Evolutionary conservation across 2,329 filamentous ascomycete species (phyloP).

Genomic region (Chalaropsis ovoidea): DNA sequence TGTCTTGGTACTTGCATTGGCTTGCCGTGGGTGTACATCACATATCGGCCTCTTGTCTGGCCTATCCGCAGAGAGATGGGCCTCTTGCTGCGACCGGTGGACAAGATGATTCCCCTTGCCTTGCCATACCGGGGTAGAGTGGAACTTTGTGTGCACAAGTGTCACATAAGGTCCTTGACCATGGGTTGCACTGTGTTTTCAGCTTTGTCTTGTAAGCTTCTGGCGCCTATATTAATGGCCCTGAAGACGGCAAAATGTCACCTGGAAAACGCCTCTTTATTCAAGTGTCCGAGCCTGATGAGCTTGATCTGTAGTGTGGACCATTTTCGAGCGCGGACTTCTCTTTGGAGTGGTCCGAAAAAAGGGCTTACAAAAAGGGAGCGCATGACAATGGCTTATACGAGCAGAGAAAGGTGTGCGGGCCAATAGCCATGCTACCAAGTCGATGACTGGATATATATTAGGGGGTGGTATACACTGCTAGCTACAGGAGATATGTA

Average conservation of each 20-base stretch:
- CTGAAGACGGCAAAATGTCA: background rate
- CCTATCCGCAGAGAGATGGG: too few relatives aligned
- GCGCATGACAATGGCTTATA: too few relatives aligned
- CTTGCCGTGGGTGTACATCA: too few relatives aligned
- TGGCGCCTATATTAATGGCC: background rate
- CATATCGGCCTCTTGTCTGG: too few relatives aligned
- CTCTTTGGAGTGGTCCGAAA: background rate
- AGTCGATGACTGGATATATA: background rate
- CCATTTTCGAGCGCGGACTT: background rate
- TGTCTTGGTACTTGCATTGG: background rate
- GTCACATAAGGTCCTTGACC: background rate
- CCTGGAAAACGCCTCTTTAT: background rate
- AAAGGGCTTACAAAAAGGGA: background rate
- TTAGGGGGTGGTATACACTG: background rate
- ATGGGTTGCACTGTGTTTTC: background rate
- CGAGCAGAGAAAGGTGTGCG: background rate
- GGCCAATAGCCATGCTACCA: background rate
- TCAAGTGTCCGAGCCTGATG: too few relatives aligned
- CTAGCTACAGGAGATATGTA: background rate
- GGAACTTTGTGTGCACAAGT: background rate
- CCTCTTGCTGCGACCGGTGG: too few relatives aligned
- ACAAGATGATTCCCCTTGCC: too few relatives aligned
- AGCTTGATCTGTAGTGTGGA: background rate
- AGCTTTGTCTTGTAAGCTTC: constrained; percentile 9
- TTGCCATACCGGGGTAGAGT: too few relatives aligned